Percentiles rank a stretch among this genome's conserved stretches.
Evolutionary conservation across 768 basidiomycete genomes (phyloP).

Genomic region (Panellus pusillus): DNA sequence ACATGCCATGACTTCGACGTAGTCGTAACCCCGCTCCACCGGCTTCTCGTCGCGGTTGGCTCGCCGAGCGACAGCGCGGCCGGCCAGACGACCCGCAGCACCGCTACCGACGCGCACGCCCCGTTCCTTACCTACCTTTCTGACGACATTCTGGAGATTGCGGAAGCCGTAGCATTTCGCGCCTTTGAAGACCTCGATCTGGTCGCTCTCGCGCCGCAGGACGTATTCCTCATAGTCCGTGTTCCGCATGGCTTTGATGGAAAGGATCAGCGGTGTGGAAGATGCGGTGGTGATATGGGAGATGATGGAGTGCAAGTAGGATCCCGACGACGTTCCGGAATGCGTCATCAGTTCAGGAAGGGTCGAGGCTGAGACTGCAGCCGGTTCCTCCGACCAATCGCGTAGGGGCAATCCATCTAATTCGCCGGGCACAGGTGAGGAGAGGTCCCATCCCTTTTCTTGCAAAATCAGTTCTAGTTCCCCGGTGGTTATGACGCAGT

Average conservation of each 20-base stretch:
- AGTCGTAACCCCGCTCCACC: slow-evolving; percentile 66
- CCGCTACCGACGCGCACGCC: slow-evolving; percentile 73
- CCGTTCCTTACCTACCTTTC: slow-evolving; percentile 85
- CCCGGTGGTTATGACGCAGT: slow-evolving; percentile 96
- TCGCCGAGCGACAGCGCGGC: slow-evolving; percentile 29
- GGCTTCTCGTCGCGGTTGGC: slow-evolving; percentile 36
- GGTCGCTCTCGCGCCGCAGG: slow-evolving; percentile 41
- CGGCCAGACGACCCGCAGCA: slow-evolving; percentile 54
- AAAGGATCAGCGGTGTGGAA: slow-evolving; percentile 46
- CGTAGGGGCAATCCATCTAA: slow-evolving; percentile 28
- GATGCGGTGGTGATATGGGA: slow-evolving; percentile 46
- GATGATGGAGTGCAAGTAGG: slow-evolving; percentile 84
- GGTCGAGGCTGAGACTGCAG: slow-evolving; percentile 14
- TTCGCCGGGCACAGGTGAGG: slow-evolving; percentile 55
- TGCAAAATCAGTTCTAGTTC: slow-evolving; percentile 85
- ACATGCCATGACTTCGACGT: slow-evolving; percentile 98
- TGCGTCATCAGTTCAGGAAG: slow-evolving; percentile 79
- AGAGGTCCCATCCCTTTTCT: slow-evolving; percentile 81
- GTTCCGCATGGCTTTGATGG: slow-evolving; percentile 61
- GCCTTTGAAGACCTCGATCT: slow-evolving; percentile 77
- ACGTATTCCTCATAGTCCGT: slow-evolving; percentile 79
- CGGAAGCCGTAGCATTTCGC: slow-evolving; percentile 97
- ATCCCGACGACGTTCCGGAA: slow-evolving; percentile 87
- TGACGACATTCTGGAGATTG: slow-evolving; percentile 94
- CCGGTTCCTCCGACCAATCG: slow-evolving; percentile 14